phyloP scores from a whole-genome alignment of 768 basidiomycete species.

The Auriculariales sp. region DNA sequence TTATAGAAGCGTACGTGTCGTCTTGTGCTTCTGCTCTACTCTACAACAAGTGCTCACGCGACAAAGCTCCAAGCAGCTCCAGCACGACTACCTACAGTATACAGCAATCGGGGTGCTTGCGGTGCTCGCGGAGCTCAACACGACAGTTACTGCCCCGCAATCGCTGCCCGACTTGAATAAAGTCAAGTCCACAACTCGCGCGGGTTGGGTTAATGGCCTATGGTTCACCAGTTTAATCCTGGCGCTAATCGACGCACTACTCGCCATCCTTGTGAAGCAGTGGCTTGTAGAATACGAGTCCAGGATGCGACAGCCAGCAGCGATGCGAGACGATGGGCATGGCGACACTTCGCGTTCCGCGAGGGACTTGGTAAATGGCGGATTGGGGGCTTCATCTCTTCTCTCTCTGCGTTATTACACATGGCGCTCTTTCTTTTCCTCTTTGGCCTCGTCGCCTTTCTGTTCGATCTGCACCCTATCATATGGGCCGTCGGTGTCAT shows the following conservation, averaged over 20 bases:
- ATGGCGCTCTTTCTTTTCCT: conserved; percentile 3
- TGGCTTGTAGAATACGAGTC: neutral
- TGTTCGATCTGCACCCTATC: neutral
- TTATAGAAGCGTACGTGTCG: neutral
- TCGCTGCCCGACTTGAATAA: neutral
- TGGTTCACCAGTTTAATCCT: conserved; percentile 3
- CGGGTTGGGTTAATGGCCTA: neutral
- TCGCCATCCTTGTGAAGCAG: neutral
- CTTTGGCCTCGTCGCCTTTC: conserved; percentile 1
- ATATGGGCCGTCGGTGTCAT: neutral
- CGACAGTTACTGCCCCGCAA: neutral
- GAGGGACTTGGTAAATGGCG: neutral
- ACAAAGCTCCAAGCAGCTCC: too few relatives aligned
- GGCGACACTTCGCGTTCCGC: neutral
- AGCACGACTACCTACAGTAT: conserved; percentile 1
- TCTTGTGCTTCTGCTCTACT: too few relatives aligned
- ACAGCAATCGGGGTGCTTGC: too few relatives aligned
- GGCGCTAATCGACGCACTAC: conserved; percentile 1
- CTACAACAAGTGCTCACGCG: too few relatives aligned
- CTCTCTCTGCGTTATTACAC: conserved; percentile 1
- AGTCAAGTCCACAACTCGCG: neutral
- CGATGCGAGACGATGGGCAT: neutral
- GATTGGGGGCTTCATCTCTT: neutral
- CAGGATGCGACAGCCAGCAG: neutral
- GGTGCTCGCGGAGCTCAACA: neutral